Conservation (phyloP, 129 eudicot species). For the Helianthus tuberosus region DNA sequence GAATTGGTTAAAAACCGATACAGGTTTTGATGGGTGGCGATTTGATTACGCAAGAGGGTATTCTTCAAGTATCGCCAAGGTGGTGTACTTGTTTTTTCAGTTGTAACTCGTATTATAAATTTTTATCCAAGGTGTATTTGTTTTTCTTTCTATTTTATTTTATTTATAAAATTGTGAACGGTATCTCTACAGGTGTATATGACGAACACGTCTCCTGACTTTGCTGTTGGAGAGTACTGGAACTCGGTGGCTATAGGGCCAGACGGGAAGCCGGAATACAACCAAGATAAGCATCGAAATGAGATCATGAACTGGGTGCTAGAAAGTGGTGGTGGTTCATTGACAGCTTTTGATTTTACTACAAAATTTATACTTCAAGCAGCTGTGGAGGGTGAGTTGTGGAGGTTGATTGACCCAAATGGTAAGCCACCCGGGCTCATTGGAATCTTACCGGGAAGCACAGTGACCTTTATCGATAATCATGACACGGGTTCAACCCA, state of each 20-base stretch:
- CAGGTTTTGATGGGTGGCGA: constrained; percentile 80
- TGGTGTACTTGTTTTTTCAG: background rate
- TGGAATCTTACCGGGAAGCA: constrained; percentile 51
- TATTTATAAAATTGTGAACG: no score
- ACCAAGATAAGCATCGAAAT: constrained; percentile 63
- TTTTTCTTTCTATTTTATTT: no score
- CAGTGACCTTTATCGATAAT: constrained; percentile 74
- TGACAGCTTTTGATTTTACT: constrained; percentile 73
- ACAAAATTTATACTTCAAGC: constrained; percentile 75
- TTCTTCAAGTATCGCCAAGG: constrained; percentile 50
- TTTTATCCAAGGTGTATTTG: no score
- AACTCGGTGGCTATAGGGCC: constrained; percentile 31
- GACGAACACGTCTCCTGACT: constrained; percentile 54
- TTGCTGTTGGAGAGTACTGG: constrained; percentile 78
- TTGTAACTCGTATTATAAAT: no score
- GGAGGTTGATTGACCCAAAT: constrained; percentile 67
- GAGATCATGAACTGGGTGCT: constrained; percentile 51
- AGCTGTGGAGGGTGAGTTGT: constrained; percentile 68
- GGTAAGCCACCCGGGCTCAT: constrained; percentile 78
- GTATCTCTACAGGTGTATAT: constrained; percentile 37
- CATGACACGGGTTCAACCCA: constrained; percentile 83
- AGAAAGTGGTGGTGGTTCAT: constrained; percentile 54
- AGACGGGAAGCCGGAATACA: constrained; percentile 56
- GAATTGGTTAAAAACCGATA: constrained; percentile 73
- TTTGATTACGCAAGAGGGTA: constrained; percentile 70